Percentiles rank a stretch among this genome's conserved stretches.
phyloP scores from a whole-genome alignment of 345 rosid genomes.

The Salix dunnii region DNA sequence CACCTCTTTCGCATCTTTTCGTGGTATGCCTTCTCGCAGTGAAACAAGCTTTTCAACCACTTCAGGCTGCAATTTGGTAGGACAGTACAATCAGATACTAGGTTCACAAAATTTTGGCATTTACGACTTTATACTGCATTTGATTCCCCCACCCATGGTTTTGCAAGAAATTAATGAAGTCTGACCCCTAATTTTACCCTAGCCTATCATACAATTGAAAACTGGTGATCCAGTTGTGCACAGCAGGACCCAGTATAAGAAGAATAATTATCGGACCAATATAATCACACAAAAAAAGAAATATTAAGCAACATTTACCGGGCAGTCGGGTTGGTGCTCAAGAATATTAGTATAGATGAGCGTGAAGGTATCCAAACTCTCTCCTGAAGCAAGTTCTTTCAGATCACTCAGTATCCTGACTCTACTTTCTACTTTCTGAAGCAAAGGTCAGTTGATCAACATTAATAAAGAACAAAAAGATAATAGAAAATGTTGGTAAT shows the following conservation, averaged over 20 bases:
- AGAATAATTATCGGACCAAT: background rate
- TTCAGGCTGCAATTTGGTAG: constrained; percentile 58
- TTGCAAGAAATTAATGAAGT: background rate
- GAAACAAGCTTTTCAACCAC: constrained; percentile 98
- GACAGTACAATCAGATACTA: background rate
- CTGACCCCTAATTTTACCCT: background rate
- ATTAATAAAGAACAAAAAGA: constrained; percentile 4
- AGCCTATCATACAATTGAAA: background rate
- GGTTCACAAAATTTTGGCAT: background rate
- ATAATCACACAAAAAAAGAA: background rate
- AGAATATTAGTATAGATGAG: constrained; percentile 91
- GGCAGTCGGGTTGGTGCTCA: constrained; percentile 97
- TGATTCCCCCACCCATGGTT: background rate
- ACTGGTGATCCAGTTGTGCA: background rate
- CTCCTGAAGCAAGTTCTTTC: constrained; percentile 98
- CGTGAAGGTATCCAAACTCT: constrained; percentile 90
- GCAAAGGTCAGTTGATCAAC: constrained; percentile 12
- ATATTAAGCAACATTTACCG: constrained; percentile 42
- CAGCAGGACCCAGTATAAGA: background rate
- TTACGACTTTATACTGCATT: too few relatives aligned
- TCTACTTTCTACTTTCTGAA: constrained; percentile 91
- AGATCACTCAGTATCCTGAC: constrained; percentile 82
- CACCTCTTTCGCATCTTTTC: constrained; percentile 99
- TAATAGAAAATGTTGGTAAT: background rate
- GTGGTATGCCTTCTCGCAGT: constrained; percentile 91